These are phyloP conservation scores for Corymbia maculata DNA, from an alignment of 345 rosid species.

Conservation along the genomic window DNA sequence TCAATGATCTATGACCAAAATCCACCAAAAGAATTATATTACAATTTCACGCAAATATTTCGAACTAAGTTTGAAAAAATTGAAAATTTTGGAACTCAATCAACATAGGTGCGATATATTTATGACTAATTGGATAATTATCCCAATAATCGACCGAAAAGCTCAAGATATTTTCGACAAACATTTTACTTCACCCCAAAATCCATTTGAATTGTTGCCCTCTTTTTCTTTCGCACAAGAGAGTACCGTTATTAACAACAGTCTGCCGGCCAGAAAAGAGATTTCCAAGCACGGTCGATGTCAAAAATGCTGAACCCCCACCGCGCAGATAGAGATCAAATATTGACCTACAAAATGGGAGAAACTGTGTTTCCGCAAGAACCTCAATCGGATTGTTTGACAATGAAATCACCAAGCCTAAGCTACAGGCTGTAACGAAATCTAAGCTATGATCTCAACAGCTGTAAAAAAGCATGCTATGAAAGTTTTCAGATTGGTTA, in stretches of 20 bases:
- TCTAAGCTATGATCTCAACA: neutral
- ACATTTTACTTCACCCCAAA: neutral
- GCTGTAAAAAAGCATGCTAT: neutral
- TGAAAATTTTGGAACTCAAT: neutral
- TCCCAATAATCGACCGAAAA: accelerated
- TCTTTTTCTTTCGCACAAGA: accelerated
- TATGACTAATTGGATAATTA: too few relatives aligned
- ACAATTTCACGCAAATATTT: too few relatives aligned
- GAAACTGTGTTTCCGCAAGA: neutral
- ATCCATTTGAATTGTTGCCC: neutral
- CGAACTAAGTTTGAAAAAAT: too few relatives aligned
- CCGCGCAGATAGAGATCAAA: neutral
- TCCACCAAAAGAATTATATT: too few relatives aligned
- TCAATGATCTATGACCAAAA: too few relatives aligned
- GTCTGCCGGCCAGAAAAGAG: neutral
- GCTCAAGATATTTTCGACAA: neutral
- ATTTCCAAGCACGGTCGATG: too few relatives aligned
- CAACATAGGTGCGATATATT: accelerated
- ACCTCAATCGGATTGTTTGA: neutral
- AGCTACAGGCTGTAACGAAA: neutral
- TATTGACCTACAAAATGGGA: neutral
- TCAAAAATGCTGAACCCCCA: neutral
- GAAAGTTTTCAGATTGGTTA: neutral
- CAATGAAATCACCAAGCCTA: neutral
- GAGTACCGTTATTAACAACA: neutral